Conservation (phyloP, 2,329 filamentous ascomycete genomes). For the Penicillium sumatraense region DNA sequence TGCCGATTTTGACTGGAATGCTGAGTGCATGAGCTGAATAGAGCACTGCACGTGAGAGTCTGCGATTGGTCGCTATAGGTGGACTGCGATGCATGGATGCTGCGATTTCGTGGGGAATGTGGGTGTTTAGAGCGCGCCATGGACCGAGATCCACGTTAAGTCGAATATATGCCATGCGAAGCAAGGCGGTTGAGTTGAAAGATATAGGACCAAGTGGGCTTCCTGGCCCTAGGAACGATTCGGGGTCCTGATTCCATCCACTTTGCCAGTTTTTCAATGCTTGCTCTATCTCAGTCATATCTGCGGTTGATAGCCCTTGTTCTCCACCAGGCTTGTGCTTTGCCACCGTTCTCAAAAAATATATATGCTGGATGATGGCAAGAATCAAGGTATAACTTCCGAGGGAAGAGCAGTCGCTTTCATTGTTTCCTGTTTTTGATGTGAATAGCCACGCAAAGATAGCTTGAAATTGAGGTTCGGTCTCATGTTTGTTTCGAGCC, state of each 20-base stretch:
- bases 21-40: slow-evolving; percentile 71
- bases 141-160: slow-evolving; percentile 29
- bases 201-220: slow-evolving; percentile 62
- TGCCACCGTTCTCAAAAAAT: slow-evolving; percentile 58
- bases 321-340: not conserved
- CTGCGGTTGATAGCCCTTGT: not conserved
- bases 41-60: slow-evolving; percentile 65
- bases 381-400: slow-evolving; percentile 73
- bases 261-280: slow-evolving; percentile 48
- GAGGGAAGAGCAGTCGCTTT: slow-evolving; percentile 46
- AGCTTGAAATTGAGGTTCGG: slow-evolving; percentile 1
- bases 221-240: slow-evolving; percentile 39
- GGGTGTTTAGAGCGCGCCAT: slow-evolving; percentile 63
- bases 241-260: slow-evolving; percentile 43
- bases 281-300: slow-evolving; percentile 41
- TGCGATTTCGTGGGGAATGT: slow-evolving; percentile 65
- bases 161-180: slow-evolving; percentile 62
- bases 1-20: slow-evolving; percentile 45
- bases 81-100: slow-evolving; percentile 49
- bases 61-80: slow-evolving; percentile 45
- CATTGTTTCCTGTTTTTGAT: not conserved
- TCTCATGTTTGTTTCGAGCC: not conserved
- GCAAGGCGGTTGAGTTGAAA: slow-evolving; percentile 67
- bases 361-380: slow-evolving; percentile 72
- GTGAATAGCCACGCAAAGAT: not conserved